Conservation (phyloP, 2,329 filamentous ascomycete genomes). For the Lasiodiplodia sp. region DNA sequence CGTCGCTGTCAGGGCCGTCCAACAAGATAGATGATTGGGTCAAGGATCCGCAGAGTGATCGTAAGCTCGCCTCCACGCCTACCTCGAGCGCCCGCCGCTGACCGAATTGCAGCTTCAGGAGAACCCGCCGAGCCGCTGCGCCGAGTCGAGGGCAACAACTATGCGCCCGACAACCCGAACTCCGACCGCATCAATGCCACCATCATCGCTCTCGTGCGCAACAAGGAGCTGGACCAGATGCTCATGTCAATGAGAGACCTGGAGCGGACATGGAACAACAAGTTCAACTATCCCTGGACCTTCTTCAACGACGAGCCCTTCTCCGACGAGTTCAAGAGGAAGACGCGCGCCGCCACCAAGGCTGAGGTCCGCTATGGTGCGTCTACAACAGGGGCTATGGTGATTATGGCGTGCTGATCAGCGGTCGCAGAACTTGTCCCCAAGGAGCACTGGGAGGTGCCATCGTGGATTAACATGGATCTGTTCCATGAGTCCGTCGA, state of each 20-base stretch:
- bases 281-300: slow-evolving; percentile 99
- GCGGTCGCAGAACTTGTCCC: slow-evolving; percentile 76
- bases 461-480: slow-evolving; percentile 89
- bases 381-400: neutral
- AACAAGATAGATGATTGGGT: slow-evolving; percentile 66
- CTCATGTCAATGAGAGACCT: slow-evolving; percentile 88
- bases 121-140: slow-evolving; percentile 82
- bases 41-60: slow-evolving; percentile 84
- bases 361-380: slow-evolving; percentile 85
- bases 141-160: slow-evolving; percentile 74
- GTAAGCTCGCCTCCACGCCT: slow-evolving; percentile 62
- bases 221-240: slow-evolving; percentile 85
- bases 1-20: slow-evolving; percentile 47
- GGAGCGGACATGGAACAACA: slow-evolving; percentile 94
- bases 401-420: slow-evolving; percentile 37
- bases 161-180: slow-evolving; percentile 76
- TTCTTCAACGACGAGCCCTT: slow-evolving; percentile 99
- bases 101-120: slow-evolving; percentile 68
- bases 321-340: slow-evolving; percentile 87
- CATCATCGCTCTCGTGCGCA: slow-evolving; percentile 88
- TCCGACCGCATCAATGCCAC: slow-evolving; percentile 92
- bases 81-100: neutral
- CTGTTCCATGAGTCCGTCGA: slow-evolving; percentile 85
- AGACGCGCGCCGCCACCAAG: slow-evolving; percentile 82
- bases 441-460: slow-evolving; percentile 92